Evolutionary conservation across 768 basidiomycete genomes (phyloP), one percentile per base, ranked within the genome.

Genomic region (Tulasnella sp.): DNA sequence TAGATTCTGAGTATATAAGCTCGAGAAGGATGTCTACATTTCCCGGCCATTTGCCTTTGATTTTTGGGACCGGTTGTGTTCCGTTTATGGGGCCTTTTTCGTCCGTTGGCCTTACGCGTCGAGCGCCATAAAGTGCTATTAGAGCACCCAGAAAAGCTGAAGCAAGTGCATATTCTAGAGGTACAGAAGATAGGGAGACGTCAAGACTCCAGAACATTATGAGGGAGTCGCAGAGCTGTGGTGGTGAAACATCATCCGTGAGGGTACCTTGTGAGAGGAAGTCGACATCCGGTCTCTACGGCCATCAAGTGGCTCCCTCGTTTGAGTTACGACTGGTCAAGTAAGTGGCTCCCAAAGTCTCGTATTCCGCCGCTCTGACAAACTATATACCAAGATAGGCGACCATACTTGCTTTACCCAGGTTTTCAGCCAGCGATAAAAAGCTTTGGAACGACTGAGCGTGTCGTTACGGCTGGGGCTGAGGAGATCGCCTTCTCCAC

Each of bases 41-140:
- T n/a, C 92, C 92, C 4, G 91, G 92, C 90, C 91, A 92, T 84
- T 88, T 90, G 9, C 92, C 92, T 23, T 87, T 84, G 20, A 92
- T 88, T 26, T 86, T 84, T 4, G 90, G 90, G 71, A 91, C 88
- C 2, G 83, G 85, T 79, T 85, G 84, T 7, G 90, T 90, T 67
- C 61, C 61, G 26, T 67, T 35, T 15, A 67, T 23, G 15, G 61
- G 29, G 29, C 32, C 32, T 67, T 15, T 35, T 35, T 35, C 29
- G 61, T 26, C 32, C 9, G 61, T 2, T 4, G 0, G 5, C 35
- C 61, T 67, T 67, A 13, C 13, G 11, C 61, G 61, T 67, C 61
- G 61, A 67, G 61, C 32, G 29, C 61, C 61, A 67, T 67, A 67
- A 18, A 67, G 15, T 67, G 61, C 61, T 18, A 67, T 29, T 26